Evolutionary conservation across 805 yeast species (phyloP).

Genomic region (Lachancea cidri): DNA sequence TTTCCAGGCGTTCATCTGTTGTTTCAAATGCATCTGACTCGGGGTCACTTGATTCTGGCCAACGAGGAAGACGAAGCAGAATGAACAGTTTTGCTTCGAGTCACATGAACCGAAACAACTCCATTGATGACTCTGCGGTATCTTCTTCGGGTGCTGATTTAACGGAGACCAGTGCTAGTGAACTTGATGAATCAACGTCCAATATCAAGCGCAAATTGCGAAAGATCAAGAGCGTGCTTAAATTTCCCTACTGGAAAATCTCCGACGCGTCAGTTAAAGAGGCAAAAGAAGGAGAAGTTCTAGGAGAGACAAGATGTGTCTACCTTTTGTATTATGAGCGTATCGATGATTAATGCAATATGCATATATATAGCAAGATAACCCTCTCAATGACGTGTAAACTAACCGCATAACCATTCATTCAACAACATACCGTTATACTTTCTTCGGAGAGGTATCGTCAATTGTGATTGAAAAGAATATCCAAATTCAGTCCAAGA

Average conservation of each 20-base stretch:
- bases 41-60: constrained; percentile 1
- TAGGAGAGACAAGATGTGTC: constrained; percentile 68
- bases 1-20: constrained; percentile 19
- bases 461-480: background rate
- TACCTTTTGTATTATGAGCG: constrained; percentile 80
- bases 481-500: background rate
- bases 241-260: constrained; percentile 76
- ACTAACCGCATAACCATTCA: no score
- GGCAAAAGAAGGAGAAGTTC: constrained; percentile 49
- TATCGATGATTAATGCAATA: constrained; percentile 3
- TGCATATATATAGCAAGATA: no score
- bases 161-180: constrained; percentile 20
- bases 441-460: no score
- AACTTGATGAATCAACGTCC: constrained; percentile 10
- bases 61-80: constrained; percentile 6
- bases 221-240: constrained; percentile 49
- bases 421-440: no score
- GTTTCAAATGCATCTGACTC: constrained; percentile 5
- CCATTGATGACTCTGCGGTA: constrained; percentile 9
- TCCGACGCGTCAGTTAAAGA: constrained; percentile 74
- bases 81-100: constrained; percentile 15
- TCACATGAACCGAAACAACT: constrained; percentile 6
- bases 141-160: constrained; percentile 11
- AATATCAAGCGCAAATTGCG: constrained; percentile 38
- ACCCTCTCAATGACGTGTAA: no score